Evolutionary conservation across 1,284 basidiomycete genomes (phyloP).

Genomic region (Macrocystidia cucumis): DNA sequence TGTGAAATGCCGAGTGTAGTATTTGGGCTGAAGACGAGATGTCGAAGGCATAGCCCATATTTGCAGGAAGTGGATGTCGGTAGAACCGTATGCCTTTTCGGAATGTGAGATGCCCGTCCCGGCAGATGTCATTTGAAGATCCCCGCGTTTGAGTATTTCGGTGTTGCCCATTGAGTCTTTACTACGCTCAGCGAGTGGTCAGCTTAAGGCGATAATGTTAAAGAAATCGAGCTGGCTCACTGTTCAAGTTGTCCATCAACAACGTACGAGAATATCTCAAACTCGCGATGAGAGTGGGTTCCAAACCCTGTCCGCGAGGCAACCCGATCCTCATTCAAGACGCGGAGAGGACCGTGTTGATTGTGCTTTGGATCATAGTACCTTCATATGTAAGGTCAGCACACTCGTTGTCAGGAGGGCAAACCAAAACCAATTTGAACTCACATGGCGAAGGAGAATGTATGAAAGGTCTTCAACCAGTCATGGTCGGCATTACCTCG

Average conservation of each 20-base stretch:
- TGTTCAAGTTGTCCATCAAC: conserved; percentile 75
- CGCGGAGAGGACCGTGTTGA: conserved; percentile 56
- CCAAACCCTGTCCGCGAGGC: conserved; percentile 76
- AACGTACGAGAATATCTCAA: conserved; percentile 90
- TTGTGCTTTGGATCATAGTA: conserved; percentile 58
- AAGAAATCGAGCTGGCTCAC: conserved; percentile 28
- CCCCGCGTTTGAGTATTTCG: conserved; percentile 83
- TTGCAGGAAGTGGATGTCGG: conserved; percentile 76
- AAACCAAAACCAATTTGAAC: conserved; percentile 16
- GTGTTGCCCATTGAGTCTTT: conserved; percentile 87
- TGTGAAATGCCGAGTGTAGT: conserved; percentile 81
- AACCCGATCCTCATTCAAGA: conserved; percentile 91
- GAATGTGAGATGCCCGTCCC: conserved; percentile 87
- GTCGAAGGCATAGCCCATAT: conserved; percentile 77
- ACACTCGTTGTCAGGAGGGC: neutral
- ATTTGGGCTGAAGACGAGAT: conserved; percentile 56
- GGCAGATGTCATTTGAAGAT: conserved; percentile 86
- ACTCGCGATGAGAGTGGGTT: conserved; percentile 77
- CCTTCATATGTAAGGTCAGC: conserved; percentile 20
- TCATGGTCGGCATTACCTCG: conserved; percentile 79
- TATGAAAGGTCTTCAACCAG: conserved; percentile 91
- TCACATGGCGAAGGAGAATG: conserved; percentile 75
- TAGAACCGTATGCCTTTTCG: conserved; percentile 53
- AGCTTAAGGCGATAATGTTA: conserved; percentile 5
- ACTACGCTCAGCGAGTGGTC: conserved; percentile 24